Evolutionary conservation across 2,329 filamentous ascomycete genomes (phyloP), one percentile per base, ranked within the genome.

Genomic region (Parascedosporium putredinis): DNA sequence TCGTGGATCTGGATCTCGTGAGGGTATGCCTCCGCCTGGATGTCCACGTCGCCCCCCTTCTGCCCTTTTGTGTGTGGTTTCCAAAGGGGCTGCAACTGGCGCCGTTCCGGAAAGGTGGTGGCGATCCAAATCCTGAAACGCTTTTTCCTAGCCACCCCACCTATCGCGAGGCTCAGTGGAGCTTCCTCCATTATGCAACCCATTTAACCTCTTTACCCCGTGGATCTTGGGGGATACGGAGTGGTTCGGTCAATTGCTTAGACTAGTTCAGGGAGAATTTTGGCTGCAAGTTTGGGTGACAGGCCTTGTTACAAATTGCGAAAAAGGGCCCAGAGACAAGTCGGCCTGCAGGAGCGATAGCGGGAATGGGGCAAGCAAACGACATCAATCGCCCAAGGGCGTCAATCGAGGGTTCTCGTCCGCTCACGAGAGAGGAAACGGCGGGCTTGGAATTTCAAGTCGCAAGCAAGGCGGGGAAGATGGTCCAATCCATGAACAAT

Each of bases 161-260:
- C 24, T 38, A 25, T 38, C 12, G 20, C 33, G 12, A 24, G 16
- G 22, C 33, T 3, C 31, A 25, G 40, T 38, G 33, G 31, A 24
- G 24, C 16, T 16, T 23, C 47, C 8, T n/a, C 34, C 33, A n/a
- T 47, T 34, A 49, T 49, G 47, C 47, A 14, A 31, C 24, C 47
- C 23, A 49, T 49, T 49, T 43, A 49, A 49, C 36, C 47, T 49
- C 23, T 31, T 43, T 49, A 43, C 18, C 47, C 34, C 18, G 47
- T 22, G 7, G 47, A 42, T 43, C 47, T 31, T 27, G 12, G 18
- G 27, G 23, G n/a, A n/a, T 9, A 38, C 7, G 10, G 46, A 42
- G 46, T 18, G 23, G 16, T 43, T 31, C 36, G 24, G 23, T 43
- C 34, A 25, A 23, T 31, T 42, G 24, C 24, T 8, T 31, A 7